Base-by-base conservation (phyloP, 2,329 filamentous ascomycete species). In the Apiospora rasikravindrae region DNA sequence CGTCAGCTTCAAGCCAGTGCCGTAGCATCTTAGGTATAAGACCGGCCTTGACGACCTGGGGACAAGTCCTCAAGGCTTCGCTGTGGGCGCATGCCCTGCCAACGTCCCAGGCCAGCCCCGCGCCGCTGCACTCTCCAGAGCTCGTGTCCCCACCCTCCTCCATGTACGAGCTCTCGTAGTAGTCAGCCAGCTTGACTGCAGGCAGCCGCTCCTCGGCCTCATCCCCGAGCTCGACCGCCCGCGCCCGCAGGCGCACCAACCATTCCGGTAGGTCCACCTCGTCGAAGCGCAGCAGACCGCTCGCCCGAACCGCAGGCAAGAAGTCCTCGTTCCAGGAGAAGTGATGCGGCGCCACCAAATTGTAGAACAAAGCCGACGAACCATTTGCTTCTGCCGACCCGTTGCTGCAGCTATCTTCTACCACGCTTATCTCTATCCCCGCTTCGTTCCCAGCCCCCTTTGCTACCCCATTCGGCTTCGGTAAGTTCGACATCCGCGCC, bases 261-360 rank as follows among this genome's bases (percentile, higher is more conserved):
- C 83, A 84, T 16, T 79, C 76, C 10, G 73, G 70, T 47, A 83
- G 77, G 0, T 77, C 69, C 8, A 83, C 80, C 1, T 75, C 77
- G 33, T 81, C 74, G 70, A 84, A 84, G 33, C 33, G 19, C 6
- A 75, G 71, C 37, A 84, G 78, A 0, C 82, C 82, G 14, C 75
- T 78, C 1, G 73, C 69, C 4, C 70, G 74, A 13, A 84, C 72
- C 0, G 76, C 75, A 0, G 75, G 76, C 4, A 84, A 76, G 66
- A 84, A 75, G 0, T 74, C 71, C 0, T 76, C 75, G 66, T 78
- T 81, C 82, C 82, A 84, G 7, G 78, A 76, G 71, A 84, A 84
- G 7, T 71, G 72, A 70, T 78, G 75, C 73, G 79, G 72, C n/a
- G 75, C 71, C 70, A 74, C 74, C 68, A 78, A 14, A 70, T 79